Base-by-base conservation (phyloP, 495 filamentous ascomycete genomes). In the Penicillium chermesinum region DNA sequence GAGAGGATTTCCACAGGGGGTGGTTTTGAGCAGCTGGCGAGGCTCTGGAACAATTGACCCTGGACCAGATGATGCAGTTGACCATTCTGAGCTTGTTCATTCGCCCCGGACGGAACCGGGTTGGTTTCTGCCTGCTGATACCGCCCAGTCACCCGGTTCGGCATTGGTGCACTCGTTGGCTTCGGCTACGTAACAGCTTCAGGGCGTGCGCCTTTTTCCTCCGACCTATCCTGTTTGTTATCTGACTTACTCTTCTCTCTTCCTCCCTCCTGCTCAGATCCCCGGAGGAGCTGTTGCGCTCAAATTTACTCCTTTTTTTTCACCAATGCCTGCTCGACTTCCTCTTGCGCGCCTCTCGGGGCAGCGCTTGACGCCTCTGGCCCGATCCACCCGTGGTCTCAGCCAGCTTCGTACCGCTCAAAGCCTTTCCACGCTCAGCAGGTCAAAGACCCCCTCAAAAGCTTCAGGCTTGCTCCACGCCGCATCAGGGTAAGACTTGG, bases 291-390 rank as follows among this genome's bases (percentile, higher is more conserved):
- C 5, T 30, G 10, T 30, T 10, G 40, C 15, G 33, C n/a, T 44
- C n/a, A 21, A 14, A 2, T 34, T 25, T 37, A 18, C 14, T 18
- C 7, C 37, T 33, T 16, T 21, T 7, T 38, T 35, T 40, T 25
- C 44, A 34, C 35, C 32, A 54, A 73, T 73, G 70, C 62, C 67
- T 66, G 66, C 64, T 66, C 66, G 70, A 59, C 57, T 73, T 53
- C 59, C 67, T 39, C 49, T 70, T 40, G 56, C 60, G 50, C 67
- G 65, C 57, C 61, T 73, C 38, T 58, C 67, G 33, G 63, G 46
- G 42, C 69, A 71, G 48, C 55, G 59, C 37, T 39, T 69, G 51
- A 57, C 60, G 40, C 53, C 56, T 52, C 41, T 68, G 49, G 41
- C 62, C 50, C 63, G 64, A 37, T 44, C 54, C 44, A 52, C 58